Base-by-base conservation (phyloP, 306 rosid genomes). In the Macrotyloma uniflorum region DNA sequence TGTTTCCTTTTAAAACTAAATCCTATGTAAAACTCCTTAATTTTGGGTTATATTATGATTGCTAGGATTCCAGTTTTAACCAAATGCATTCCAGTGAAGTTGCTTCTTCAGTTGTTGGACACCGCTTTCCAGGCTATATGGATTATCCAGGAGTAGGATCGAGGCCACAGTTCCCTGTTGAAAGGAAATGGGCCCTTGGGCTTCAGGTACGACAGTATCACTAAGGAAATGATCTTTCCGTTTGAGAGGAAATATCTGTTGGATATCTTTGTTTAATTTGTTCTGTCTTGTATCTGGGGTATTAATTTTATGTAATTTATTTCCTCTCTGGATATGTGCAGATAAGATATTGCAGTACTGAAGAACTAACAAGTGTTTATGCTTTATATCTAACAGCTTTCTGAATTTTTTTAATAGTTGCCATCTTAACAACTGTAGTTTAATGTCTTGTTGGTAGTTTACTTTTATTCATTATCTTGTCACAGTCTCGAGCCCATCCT, bases 151-250 rank as follows among this genome's bases (percentile, higher is more conserved):
- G 89, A 66, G 75, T 66, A 61, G 93, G 88, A 35, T 13, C 84
- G 71, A 86, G 90, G 63, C 91, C 84, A 46, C 97, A 90, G 81
- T 78, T 83, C 51, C 97, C 93, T 24, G 91, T 66, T 78, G 94
- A 94, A 81, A 90, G 95, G 67, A 94, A 90, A 81, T 92, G 98
- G 98, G 95, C 97, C 70, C 98, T 94, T 82, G 97, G 98, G 40
- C 97, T 94, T 86, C 97, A 94, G 97, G 98, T 90, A 76, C 67
- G 16, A 26, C 45, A 46, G 72, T 35, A 59, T 64, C 70, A 15
- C 70, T 4, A 0, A 24, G 70, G 24, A n/a, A n/a, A n/a, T 59
- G 72, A 63, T 70, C 51, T 47, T 12, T 50, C 51, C 75, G 24
- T 75, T 71, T 61, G 50, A 68, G 66, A 36, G 76, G 35, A 70